Conservation (phyloP, 2,329 filamentous ascomycete genomes). For the Didymella sp. region DNA sequence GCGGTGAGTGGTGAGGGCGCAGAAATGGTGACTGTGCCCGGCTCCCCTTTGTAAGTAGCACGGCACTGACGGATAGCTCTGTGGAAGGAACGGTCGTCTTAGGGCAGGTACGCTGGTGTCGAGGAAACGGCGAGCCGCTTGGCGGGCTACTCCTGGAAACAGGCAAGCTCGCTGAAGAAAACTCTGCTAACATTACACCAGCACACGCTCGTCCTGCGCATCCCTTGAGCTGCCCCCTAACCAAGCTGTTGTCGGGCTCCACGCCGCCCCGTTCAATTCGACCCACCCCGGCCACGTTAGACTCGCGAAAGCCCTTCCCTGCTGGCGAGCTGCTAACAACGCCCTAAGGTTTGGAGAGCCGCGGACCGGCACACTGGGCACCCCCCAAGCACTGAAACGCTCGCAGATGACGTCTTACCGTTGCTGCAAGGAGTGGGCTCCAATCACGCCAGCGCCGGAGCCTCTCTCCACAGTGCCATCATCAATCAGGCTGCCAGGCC, state of each 20-base stretch:
- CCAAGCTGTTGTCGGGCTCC: conserved; percentile 21
- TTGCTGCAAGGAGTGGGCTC: conserved; percentile 17
- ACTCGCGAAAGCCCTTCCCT: conserved; percentile 21
- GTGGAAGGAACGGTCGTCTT: conserved; percentile 19
- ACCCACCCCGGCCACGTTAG: conserved; percentile 13
- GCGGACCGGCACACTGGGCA: conserved; percentile 20
- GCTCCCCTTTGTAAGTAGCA: conserved; percentile 20
- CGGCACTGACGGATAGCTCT: conserved; percentile 19
- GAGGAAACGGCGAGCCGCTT: conserved; percentile 26
- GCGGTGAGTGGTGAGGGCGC: conserved; percentile 4
- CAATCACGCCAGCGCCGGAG: conserved; percentile 22
- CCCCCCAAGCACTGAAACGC: conserved; percentile 24
- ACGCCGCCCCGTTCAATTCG: conserved; percentile 25
- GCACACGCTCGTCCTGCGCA: conserved; percentile 19
- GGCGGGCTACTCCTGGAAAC: conserved; percentile 23
- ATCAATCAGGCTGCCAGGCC: conserved; percentile 26
- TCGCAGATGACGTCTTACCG: conserved; percentile 31
- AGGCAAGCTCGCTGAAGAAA: conserved; percentile 21
- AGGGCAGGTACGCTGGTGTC: conserved; percentile 24
- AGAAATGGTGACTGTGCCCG: conserved; percentile 6
- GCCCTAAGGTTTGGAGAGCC: conserved; percentile 23
- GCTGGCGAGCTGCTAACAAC: conserved; percentile 22
- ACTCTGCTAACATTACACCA: conserved; percentile 20
- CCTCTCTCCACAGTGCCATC: conserved; percentile 23
- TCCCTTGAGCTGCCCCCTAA: conserved; percentile 19